Conservation (phyloP, 163 green algal species). For the Chlamydomonas reinhardtii region DNA sequence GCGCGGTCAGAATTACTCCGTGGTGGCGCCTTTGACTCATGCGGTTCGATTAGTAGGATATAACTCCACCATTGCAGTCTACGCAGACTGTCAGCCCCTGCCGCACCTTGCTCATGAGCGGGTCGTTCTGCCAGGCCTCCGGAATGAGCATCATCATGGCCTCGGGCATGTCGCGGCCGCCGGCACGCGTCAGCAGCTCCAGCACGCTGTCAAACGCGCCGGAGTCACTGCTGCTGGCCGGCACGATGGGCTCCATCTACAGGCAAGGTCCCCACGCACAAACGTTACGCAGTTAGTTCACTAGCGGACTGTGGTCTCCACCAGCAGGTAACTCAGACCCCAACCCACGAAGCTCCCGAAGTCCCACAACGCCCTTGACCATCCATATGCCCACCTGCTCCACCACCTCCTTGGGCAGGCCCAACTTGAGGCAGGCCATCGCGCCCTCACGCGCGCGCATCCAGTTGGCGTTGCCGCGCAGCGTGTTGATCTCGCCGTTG, state of each 20-base stretch:
- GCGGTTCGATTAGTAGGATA: no score
- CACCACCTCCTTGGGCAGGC: conserved; percentile 75
- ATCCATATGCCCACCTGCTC: conserved; percentile 61
- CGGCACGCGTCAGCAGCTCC: conserved; percentile 87
- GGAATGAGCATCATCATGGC: conserved; percentile 98
- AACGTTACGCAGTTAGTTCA: no score
- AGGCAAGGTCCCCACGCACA: not conserved
- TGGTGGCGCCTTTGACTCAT: no score
- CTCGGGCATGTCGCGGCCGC: conserved; percentile 67
- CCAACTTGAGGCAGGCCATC: conserved; percentile 84
- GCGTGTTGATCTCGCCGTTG: conserved; percentile 99
- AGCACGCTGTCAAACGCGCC: conserved; percentile 94
- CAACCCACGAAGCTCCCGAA: no score
- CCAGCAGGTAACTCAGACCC: no score
- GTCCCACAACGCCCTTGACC: no score
- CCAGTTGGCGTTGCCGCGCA: conserved; percentile 95
- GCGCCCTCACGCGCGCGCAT: conserved; percentile 93
- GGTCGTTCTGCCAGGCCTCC: conserved; percentile 94
- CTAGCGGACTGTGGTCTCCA: no score
- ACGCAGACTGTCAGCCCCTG: not conserved
- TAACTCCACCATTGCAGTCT: no score
- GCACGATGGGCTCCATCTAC: conserved; percentile 89
- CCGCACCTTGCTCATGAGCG: conserved; percentile 80
- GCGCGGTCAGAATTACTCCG: no score
- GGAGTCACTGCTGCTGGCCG: conserved; percentile 84